These are phyloP conservation scores for Abrus pulchellus DNA, from an alignment of 306 rosid genomes.

Conservation along the genomic window DNA sequence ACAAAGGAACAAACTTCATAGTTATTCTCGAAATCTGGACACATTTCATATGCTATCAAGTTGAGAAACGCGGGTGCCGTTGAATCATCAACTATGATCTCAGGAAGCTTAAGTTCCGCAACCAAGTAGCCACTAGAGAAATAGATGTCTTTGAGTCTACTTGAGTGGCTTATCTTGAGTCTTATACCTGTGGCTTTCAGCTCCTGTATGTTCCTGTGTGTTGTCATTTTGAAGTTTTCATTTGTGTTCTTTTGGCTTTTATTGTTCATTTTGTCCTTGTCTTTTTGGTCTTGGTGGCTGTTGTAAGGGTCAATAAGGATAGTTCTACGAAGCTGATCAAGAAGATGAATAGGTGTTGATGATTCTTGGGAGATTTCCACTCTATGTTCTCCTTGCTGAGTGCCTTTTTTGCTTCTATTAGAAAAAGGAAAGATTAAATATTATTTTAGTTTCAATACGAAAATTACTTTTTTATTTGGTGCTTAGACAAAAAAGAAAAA, in stretches of 20 bases:
- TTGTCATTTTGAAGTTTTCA: background rate
- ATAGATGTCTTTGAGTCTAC: background rate
- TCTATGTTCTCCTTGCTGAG: background rate
- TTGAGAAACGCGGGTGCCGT: constrained; percentile 23
- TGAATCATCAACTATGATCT: constrained; percentile 25
- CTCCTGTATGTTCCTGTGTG: constrained; percentile 42
- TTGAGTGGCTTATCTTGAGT: background rate
- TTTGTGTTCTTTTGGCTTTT: background rate
- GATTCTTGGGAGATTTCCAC: background rate
- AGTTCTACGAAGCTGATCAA: background rate
- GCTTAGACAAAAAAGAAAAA: too few relatives aligned
- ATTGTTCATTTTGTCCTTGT: background rate
- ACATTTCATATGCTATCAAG: constrained; percentile 45
- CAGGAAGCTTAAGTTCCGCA: constrained; percentile 18
- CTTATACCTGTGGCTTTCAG: constrained; percentile 36
- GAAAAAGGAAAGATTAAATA: too few relatives aligned
- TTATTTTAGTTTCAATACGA: too few relatives aligned
- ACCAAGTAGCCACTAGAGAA: background rate
- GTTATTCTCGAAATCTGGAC: constrained; percentile 47
- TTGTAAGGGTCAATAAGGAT: background rate
- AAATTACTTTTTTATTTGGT: too few relatives aligned
- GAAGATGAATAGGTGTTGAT: constrained; percentile 5
- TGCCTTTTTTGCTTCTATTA: too few relatives aligned
- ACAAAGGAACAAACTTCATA: constrained; percentile 45
- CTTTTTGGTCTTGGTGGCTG: background rate